Evolutionary conservation across 805 yeast species (phyloP), one percentile per base, ranked within the genome.

Genomic region (Clavispora carvajalis): DNA sequence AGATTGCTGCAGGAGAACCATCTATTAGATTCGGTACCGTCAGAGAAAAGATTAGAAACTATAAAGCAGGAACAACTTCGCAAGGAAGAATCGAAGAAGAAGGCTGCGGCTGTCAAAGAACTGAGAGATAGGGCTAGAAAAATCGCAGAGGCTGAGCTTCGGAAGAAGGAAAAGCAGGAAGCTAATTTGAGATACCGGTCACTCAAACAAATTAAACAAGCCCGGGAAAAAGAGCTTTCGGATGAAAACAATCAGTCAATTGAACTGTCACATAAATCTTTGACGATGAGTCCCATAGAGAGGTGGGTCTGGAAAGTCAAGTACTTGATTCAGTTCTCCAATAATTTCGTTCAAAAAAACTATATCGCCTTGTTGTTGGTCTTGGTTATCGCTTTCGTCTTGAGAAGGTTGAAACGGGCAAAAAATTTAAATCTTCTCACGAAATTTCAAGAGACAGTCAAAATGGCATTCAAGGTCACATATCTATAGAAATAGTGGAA

Each of bases 381-480:
- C 11, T 15, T 65, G 5, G 41, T 54, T 1, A 26, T 56, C 3
- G 22, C 56, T 8, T 40, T 67, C 5, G 39, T 58, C 6, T 36
- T 55, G 5, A 26, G 55, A n/a, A 43, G 49, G 22, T 41, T 61
- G 17, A 26, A 62, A 15, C 57, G 57, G 21, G 38, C 46, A 22
- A 55, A 49, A 24, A 59, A 52, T 38, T 45, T 62, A 9, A 60
- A 62, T 40, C 29, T 67, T 6, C 53, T 49, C 33, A 62, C 62
- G 48, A 55, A 45, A 39, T 29, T 68, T 17, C 51, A 47, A 41
- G 70, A 68, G 40, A 67, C 73, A 1, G 45, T 69, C 31, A 49
- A 51, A 43, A 69, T 69, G 74, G 74, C 74, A n/a, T 65, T 69
- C 48, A 64, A 67, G 49, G 59, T 69, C 38, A 63, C 65, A 33